Conservation (phyloP, 208 protist species). For the Leptomonas pyrrhocoris region DNA sequence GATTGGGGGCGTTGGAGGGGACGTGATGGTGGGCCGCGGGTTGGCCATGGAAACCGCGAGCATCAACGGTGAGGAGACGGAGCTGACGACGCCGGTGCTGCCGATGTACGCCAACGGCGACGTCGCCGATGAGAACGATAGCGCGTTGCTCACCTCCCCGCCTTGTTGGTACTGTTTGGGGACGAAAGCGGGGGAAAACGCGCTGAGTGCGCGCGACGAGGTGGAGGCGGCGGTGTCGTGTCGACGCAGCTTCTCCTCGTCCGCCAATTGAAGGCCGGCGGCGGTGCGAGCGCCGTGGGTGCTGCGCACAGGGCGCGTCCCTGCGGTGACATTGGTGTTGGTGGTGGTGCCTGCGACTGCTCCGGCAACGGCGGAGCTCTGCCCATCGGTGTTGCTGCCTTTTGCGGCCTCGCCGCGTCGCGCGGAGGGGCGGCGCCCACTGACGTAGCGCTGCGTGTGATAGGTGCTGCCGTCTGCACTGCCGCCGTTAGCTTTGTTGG, state of each 20-base stretch:
- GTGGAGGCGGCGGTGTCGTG: constrained; percentile 3
- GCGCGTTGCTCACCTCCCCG: constrained; percentile 2
- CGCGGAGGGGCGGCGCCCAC: not conserved
- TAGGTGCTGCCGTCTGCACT: not conserved
- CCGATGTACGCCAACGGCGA: constrained; percentile 19
- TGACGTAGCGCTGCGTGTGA: constrained; percentile 15
- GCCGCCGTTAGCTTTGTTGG: constrained; percentile 4
- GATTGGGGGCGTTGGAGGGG: not conserved
- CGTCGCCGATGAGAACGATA: constrained; percentile 16
- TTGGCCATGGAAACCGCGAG: not conserved
- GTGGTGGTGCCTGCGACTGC: not conserved
- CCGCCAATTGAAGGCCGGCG: not conserved
- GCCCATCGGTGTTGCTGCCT: not conserved
- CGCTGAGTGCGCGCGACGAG: constrained; percentile 15
- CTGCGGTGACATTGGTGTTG: not conserved
- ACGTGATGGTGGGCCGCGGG: not conserved
- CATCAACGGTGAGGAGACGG: constrained; percentile 20
- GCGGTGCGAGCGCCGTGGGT: not conserved
- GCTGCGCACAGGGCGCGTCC: constrained; percentile 3
- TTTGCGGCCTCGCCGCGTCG: constrained; percentile 10
- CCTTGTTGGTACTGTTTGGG: constrained; percentile 12
- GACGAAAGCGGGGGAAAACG: constrained; percentile 25
- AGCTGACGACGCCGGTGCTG: constrained; percentile 12
- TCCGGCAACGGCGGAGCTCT: not conserved
- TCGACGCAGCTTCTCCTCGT: not conserved